Conservation (phyloP, 768 basidiomycete species). For the Pisolithus microcarpus region DNA sequence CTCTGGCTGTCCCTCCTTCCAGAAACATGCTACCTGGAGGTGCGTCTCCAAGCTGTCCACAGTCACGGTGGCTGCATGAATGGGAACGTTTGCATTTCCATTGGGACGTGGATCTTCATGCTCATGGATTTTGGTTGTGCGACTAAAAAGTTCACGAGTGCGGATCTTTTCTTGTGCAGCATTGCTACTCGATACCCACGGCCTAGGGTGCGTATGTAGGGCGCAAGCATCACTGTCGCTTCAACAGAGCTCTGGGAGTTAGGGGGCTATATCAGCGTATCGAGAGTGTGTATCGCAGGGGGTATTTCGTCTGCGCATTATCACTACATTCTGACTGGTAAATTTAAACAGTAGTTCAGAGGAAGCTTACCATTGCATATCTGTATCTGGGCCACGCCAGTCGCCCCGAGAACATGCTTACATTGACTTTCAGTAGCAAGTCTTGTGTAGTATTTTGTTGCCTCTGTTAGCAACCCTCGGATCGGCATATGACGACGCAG, state of each 20-base stretch:
- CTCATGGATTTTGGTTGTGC: constrained; percentile 55
- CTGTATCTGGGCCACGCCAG: constrained; percentile 74
- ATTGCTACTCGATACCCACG: constrained; percentile 70
- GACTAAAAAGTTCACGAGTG: constrained; percentile 79
- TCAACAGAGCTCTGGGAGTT: constrained; percentile 66
- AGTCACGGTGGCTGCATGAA: constrained; percentile 44
- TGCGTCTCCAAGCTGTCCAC: constrained; percentile 81
- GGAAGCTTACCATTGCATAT: constrained; percentile 62
- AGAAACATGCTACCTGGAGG: constrained; percentile 79
- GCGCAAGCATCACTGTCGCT: constrained; percentile 84
- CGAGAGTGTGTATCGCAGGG: constrained; percentile 79
- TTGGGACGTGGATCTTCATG: constrained; percentile 47
- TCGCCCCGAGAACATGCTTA: constrained; percentile 69
- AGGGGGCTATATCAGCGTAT: constrained; percentile 63
- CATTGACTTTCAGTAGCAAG: constrained; percentile 62
- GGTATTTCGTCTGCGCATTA: constrained; percentile 60
- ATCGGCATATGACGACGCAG: too few species aligned
- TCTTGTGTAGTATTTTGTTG: constrained; percentile 63
- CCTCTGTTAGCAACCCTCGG: constrained; percentile 37
- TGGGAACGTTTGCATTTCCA: constrained; percentile 27
- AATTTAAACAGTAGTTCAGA: neutral
- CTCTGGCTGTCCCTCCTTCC: constrained; percentile 75
- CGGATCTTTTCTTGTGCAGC: constrained; percentile 59
- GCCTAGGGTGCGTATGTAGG: constrained; percentile 77
- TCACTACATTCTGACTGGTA: neutral